Conservation (phyloP, 2,329 filamentous ascomycete species). For the Periconia macrospinosa region DNA sequence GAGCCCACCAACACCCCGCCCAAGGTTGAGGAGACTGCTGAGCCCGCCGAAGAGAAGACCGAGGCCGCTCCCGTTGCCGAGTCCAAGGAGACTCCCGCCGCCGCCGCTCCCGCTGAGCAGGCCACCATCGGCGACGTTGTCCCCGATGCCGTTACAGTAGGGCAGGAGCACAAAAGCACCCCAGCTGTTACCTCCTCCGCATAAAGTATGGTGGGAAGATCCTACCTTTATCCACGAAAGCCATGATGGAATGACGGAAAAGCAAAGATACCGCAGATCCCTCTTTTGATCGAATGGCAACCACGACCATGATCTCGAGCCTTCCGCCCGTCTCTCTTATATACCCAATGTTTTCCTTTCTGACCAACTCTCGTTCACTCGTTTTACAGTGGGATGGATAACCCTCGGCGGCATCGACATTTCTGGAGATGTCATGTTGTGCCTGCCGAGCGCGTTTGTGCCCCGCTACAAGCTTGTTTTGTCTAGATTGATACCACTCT, state of each 20-base stretch:
- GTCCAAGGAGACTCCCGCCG: slow-evolving; percentile 34
- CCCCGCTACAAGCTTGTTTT: slow-evolving; percentile 26
- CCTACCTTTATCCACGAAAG: slow-evolving; percentile 42
- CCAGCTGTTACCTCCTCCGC: slow-evolving; percentile 45
- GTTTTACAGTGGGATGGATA: slow-evolving; percentile 33
- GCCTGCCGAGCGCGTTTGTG: slow-evolving; percentile 33
- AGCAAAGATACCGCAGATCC: slow-evolving; percentile 42
- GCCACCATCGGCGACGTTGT: slow-evolving; percentile 41
- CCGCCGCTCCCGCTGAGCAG: slow-evolving; percentile 29
- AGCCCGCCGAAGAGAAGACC: slow-evolving; percentile 25
- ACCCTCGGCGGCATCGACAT: slow-evolving; percentile 40
- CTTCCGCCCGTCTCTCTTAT: slow-evolving; percentile 28
- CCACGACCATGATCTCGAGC: slow-evolving; percentile 34
- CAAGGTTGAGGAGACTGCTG: slow-evolving; percentile 38
- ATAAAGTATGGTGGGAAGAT: slow-evolving; percentile 47
- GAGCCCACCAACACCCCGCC: slow-evolving; percentile 32
- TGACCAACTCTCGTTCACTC: slow-evolving; percentile 27
- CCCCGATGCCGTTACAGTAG: slow-evolving; percentile 42
- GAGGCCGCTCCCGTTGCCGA: slow-evolving; percentile 21
- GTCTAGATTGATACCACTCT: slow-evolving; percentile 50
- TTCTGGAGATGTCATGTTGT: slow-evolving; percentile 36
- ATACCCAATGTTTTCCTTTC: slow-evolving; percentile 23
- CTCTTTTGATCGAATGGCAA: slow-evolving; percentile 44
- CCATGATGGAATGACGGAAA: slow-evolving; percentile 49
- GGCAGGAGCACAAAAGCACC: slow-evolving; percentile 44